Conservation (phyloP, 2,329 filamentous ascomycete species). For the Paracoccidioides brasiliensis region DNA sequence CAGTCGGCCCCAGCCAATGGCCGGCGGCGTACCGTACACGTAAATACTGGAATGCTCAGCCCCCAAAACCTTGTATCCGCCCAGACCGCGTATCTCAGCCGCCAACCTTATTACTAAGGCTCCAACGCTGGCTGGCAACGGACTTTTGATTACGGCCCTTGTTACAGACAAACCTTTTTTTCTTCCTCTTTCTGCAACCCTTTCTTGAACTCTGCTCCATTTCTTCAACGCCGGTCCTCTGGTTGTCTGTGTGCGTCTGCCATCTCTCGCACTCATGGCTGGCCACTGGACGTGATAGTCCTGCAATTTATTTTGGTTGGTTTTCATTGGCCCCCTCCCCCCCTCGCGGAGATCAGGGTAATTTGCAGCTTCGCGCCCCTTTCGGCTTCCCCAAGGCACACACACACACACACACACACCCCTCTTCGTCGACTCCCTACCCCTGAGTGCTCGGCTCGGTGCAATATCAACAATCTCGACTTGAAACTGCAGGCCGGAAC, state of each 20-base stretch:
- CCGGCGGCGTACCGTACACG: not conserved
- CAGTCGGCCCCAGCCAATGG: not conserved
- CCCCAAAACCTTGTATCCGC: not conserved
- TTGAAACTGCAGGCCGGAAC: not conserved
- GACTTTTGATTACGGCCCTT: no score
- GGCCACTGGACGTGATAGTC: not conserved
- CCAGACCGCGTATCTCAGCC: not conserved
- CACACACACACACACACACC: no score
- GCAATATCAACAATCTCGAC: not conserved
- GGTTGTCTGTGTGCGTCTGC: not conserved
- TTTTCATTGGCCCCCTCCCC: not conserved
- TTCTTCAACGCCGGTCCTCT: not conserved
- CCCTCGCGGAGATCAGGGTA: not conserved
- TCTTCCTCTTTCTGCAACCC: no score
- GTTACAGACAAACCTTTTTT: not conserved
- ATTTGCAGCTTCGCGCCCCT: no score
- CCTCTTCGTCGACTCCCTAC: not conserved
- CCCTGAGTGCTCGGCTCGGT: not conserved
- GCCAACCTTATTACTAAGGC: not conserved
- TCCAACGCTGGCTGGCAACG: not conserved
- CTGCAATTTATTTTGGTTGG: not conserved
- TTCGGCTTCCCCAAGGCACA: not conserved
- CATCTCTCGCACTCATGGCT: not conserved
- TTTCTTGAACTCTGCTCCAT: not conserved
- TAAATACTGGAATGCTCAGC: not conserved